Base-by-base conservation (phyloP, 192 early-diverging fungal species). In the Backusella morwellensis region DNA sequence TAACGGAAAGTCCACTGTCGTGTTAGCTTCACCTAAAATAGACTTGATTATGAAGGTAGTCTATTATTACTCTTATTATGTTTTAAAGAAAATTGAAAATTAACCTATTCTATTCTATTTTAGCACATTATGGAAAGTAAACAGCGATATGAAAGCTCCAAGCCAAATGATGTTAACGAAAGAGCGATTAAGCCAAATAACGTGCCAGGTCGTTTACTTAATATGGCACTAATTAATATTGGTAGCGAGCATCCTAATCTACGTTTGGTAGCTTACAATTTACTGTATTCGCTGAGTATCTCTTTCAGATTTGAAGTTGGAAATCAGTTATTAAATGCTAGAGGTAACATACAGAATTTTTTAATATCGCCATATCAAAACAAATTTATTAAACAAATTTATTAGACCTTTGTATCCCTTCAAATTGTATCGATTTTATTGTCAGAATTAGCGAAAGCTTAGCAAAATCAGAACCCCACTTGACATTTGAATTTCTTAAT, bases 191-290 rank as follows among this genome's bases (percentile, higher is more conserved):
- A 91, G 42, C 95, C 97, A 6, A 84, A 86, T 8, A 95, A 97
- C 86, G 95, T 97, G 2, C 94, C 96, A 0, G 97, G 96, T 7
- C 94, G 93, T 21, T 81, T 98, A 54, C 87, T 98, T 54, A 98
- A 96, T 73, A 95, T 98, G 85, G 93, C 96, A 19, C 75, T 99
- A 72, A 81, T 96, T 44, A 97, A 97, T 81, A 84, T 95, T 35
- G 94, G 93, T 0, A 92, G 92, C 29, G 89, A 91, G 12, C 92
- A 96, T 77, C 85, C 93, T 12, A 85, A 82, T 36, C 80, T 99
- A 54, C 85, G 97, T 15, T 79, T 94, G 34, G 90, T 94, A 41
- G 92, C 93, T 1, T 99, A 98, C 84, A 94, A 96, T 77, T 88
- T 98, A 80, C 88, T 98, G 14, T 91, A 91, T 74, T 88, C 96